Evolutionary conservation across 495 filamentous ascomycete genomes (phyloP), one percentile per base, ranked within the genome.

Genomic region (Trichodelitschia bisporula): DNA sequence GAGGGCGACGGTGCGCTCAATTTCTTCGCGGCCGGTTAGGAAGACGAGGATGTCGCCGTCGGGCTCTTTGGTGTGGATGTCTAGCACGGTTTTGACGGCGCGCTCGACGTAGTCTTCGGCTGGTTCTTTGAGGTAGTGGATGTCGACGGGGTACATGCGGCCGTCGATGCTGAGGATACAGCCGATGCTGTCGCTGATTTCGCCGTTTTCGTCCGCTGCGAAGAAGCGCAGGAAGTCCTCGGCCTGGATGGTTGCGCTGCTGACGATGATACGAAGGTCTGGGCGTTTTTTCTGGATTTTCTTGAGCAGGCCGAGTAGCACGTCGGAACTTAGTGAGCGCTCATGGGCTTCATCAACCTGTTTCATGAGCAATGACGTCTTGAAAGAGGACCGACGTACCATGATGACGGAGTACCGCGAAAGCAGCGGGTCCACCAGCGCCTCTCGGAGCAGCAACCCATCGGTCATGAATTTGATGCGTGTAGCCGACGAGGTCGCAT

Each of bases 391-490:
- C n/a, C n/a, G n/a, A n/a, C n/a, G n/a, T 10, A 97, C 84, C 75
- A 97, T 92, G 37, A 97, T 44, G 2, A 73, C 77, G 0, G 78
- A 72, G 44, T 95, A 95, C n/a, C 64, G 66, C 8, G 70, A 61
- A 8, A 95, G 52, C 33, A 79, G 73, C 0, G 89, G 84, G 46
- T 92, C 82, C 1, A 78, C 82, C 40, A 93, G 62, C 38, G 93
- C 72, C 44, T 93, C 84, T 43, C 83, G 64, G 13, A 95, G 57
- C 26, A 95, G 59, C 82, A 95, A 93, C 36, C 86, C 86, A 46
- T 97, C 86, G 2, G 86, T 97, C 80, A 92, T 90, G 47, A 92
- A 97, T 49, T 93, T 91, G 16, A 97, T 50, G 24, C 83, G 60
- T 0, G 86, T 95, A 53, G 92, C 90, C 38, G 92, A 80, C 42